These are phyloP conservation scores for sweet orange (Citrus sinensis) DNA, from an alignment of 345 rosid genomes.

Conservation along the genomic window DVS_A1.0 CM039165.1:29340501-29341000, in stretches of 20 bases:
- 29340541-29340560: slow-evolving; percentile 32
- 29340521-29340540: slow-evolving; percentile 3
- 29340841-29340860: slow-evolving; percentile 23
- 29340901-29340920: slow-evolving; percentile 60
- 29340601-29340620: neutral
- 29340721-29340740: slow-evolving; percentile 25
- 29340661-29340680: no score
- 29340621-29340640: slow-evolving; percentile 38
- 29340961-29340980: slow-evolving; percentile 23
- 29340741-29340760: slow-evolving; percentile 22
- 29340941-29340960: slow-evolving; percentile 16
- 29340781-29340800: no score
- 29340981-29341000: slow-evolving; percentile 34
- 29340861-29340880: slow-evolving; percentile 47
- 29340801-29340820: no score
- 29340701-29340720: slow-evolving; percentile 13
- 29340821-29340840: no score
- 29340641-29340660: slow-evolving; percentile 25
- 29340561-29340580: slow-evolving; percentile 21
- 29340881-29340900: slow-evolving; percentile 45
- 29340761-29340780: neutral
- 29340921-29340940: slow-evolving; percentile 43
- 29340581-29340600: slow-evolving; percentile 21
- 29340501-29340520: slow-evolving; percentile 27
- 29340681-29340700: no score